Evolutionary conservation across 2,329 filamentous ascomycete genomes (phyloP).

Genomic region (Apiospora aurea): DNA sequence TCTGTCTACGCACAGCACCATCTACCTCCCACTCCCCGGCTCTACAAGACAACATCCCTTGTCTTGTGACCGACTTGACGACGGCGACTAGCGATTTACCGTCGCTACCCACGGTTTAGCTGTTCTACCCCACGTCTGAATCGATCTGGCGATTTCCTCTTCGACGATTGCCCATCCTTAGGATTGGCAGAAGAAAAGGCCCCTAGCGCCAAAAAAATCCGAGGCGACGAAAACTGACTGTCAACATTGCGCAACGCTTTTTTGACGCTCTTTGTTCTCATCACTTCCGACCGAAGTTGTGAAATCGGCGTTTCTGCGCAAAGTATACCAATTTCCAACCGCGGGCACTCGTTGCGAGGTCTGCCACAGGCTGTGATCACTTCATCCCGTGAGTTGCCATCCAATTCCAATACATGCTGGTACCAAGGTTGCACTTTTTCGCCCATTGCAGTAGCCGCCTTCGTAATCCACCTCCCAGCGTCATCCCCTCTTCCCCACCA

Average conservation of each 20-base stretch:
- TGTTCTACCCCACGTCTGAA: constrained; percentile 5
- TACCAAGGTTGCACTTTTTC: constrained; percentile 25
- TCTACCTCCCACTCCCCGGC: neutral
- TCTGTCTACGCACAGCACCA: constrained; percentile 17
- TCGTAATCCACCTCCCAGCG: constrained; percentile 22
- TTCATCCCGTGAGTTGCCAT: constrained; percentile 46
- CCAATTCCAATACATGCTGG: constrained; percentile 32
- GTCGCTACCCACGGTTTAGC: constrained; percentile 18
- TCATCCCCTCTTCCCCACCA: constrained; percentile 25
- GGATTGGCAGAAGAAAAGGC: constrained; percentile 8
- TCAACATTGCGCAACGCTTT: constrained; percentile 22
- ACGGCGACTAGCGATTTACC: constrained; percentile 24
- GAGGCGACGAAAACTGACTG: constrained; percentile 15
- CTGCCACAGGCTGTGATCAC: constrained; percentile 47
- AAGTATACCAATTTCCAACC: constrained; percentile 10
- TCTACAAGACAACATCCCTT: constrained; percentile 9
- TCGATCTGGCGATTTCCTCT: neutral
- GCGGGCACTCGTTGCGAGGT: constrained; percentile 36
- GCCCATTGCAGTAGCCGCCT: constrained; percentile 10
- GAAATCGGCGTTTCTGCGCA: constrained; percentile 20
- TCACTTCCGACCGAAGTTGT: constrained; percentile 15
- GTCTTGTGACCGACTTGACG: constrained; percentile 22
- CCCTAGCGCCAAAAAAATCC: constrained; percentile 17
- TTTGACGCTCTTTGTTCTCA: constrained; percentile 19
- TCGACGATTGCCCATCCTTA: constrained; percentile 19